Evolutionary conservation across 139 green algal genomes (phyloP).

Genomic region (Micromonas pusilla): DNA sequence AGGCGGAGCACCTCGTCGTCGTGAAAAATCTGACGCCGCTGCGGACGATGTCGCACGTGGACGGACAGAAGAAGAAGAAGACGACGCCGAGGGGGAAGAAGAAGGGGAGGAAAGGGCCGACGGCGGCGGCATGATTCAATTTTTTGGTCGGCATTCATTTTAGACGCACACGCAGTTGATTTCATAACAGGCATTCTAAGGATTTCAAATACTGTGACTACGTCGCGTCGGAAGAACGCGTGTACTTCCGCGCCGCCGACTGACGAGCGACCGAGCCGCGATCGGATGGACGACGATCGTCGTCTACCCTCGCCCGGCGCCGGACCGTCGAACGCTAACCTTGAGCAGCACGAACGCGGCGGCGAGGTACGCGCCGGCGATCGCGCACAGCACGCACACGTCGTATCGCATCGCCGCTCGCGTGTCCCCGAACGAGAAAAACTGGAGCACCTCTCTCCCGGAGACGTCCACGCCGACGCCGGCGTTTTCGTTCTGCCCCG

Average conservation of each 20-base stretch:
- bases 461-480: neutral
- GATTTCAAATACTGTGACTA: neutral
- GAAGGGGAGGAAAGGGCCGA: neutral
- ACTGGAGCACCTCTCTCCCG: conserved; percentile 15
- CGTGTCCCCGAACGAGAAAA: conserved; percentile 10
- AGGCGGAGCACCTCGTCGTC: neutral
- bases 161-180: too few species aligned
- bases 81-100: neutral
- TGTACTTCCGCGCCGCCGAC: too few species aligned
- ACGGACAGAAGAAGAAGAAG: neutral
- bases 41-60: conserved; percentile 15
- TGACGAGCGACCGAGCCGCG: too few species aligned
- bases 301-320: too few species aligned
- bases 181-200: too few species aligned
- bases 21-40: conserved; percentile 11
- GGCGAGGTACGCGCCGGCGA: neutral
- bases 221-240: too few species aligned
- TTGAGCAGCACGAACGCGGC: conserved; percentile 15
- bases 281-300: too few species aligned
- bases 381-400: neutral
- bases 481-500: neutral
- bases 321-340: neutral
- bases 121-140: neutral
- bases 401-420: neutral
- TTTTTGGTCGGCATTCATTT: neutral